Evolutionary conservation across 495 filamentous ascomycete species (phyloP), one percentile per base, ranked within the genome.

Genomic region (Trichocladium uniseriatum): DNA sequence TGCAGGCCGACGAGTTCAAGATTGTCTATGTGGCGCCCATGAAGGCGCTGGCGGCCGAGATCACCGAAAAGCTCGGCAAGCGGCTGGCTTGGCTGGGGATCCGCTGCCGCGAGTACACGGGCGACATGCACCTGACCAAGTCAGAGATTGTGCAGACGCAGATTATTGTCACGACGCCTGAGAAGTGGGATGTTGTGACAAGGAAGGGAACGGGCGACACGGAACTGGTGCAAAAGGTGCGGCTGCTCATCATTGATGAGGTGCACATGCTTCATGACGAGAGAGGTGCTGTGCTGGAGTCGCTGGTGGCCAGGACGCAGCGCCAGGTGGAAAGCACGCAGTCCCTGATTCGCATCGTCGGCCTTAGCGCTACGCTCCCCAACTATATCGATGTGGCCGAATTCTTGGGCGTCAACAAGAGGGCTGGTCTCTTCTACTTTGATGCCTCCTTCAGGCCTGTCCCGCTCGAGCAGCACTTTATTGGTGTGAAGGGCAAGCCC

Each of bases 241-340:
- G 92, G 15, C 70, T 99, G 24, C 77, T 99, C 43, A 97, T 99
- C 54, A 95, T 99, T 59, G 92, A 99, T 65, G 92, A 99, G 68
- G 92, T 99, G 2, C 92, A 99, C 58, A 99, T 99, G 92, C 82
- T 99, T 55, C 92, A 99, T 59, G 92, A 99, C 62, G 92, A 96
- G 61, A 81, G 92, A 58, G 92, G 92, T 58, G 89, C 92, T 6
- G 94, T 99, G 10, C 76, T 99, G 41, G 92, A 99, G 60, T 95
- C 89, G 6, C 70, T 99, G 41, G 92, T 97, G 15, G 92, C 92
- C 5, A 79, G 92, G 40, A 99, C 92, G 1, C 82, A 96, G 68
- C 78, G 92, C 38, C 92, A 99, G 56, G 92, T 99, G 0, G 92
- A 99, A 68, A 95, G 91, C 64, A 96, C 94, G 0, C 92, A 99